Percentiles rank a stretch among this genome's conserved stretches.
Evolutionary conservation across 2,329 filamentous ascomycete species (phyloP).

Genomic region (Incumbomyces lentus): DNA sequence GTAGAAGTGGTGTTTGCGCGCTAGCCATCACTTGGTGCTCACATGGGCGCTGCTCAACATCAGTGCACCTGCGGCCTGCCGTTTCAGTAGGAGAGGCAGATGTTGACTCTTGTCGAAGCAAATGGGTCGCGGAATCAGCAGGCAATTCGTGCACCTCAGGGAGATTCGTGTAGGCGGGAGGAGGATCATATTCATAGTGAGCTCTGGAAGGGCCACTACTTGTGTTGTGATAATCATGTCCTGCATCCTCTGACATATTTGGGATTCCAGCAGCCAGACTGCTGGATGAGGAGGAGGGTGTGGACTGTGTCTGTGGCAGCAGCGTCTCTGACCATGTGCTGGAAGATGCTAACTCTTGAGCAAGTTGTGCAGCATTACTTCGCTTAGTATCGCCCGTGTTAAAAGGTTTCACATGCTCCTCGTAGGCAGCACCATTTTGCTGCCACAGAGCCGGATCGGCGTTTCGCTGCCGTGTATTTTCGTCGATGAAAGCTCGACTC

Average conservation of each 20-base stretch:
- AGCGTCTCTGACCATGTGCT: constrained; percentile 3
- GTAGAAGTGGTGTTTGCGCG: not conserved
- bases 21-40: not conserved
- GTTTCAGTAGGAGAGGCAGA: not conserved
- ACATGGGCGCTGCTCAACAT: not conserved
- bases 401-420: not conserved
- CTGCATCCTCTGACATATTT: not conserved
- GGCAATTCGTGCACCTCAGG: constrained; percentile 1
- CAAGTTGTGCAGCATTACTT: constrained; percentile 1
- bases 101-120: not conserved
- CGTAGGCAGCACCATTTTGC: too few species aligned
- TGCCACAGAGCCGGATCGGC: too few species aligned
- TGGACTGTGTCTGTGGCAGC: not conserved
- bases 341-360: constrained; percentile 5
- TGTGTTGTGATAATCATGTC: not conserved
- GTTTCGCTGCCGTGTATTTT: too few species aligned
- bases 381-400: not conserved
- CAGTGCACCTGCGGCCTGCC: not conserved
- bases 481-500: too few species aligned
- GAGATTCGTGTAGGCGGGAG: constrained; percentile 1
- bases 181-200: not conserved
- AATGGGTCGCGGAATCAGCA: not conserved
- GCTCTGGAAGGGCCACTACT: not conserved
- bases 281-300: not conserved
- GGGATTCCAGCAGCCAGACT: not conserved